Evolutionary conservation across 78 protist species (phyloP), one percentile per base, ranked within the genome.

Genomic region (Planoprotostelium fungivorum): DNA sequence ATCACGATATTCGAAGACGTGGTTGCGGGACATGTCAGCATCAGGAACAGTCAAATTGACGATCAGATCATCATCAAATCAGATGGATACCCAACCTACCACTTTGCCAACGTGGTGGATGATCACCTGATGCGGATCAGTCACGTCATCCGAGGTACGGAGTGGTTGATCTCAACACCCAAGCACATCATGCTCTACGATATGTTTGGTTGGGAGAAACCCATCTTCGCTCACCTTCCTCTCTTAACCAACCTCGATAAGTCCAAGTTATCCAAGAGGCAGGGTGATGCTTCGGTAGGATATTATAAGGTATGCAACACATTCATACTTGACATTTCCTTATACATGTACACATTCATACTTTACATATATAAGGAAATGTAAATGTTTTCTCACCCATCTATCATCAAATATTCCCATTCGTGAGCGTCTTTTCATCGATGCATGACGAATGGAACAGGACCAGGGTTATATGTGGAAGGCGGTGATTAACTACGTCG

Each of bases 21-120:
- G 1, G 95, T 91, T 0, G 89, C 88, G 31, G 96, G 97, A 10
- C 34, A n/a, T 0, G 92, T 96, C 35, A n/a, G 39, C 83, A 86
- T 92, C 39, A 34, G 29, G 29, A 90, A 94, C 87, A 87, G 83
- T 35, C 37, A 29, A 9, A 63, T 95, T 1, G 98, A 95, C 84
- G 98, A 96, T 84, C 95, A 94, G 86, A 86, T 96, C 10, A 89
- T 96, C 29, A 31, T 96, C 88, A 95, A 96, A 84, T 86, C 93
- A 0, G 98, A 97, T 85, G 97, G 96, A 1, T 91, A 73, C 87
- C 98, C 98, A 87, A 97, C 98, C 28, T 97, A 97, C 51, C 98
- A 97, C 88, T 91, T 97, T 39, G 98, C 98, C 83, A 92, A 92
- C 31, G 98, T 97, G 0, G 96, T 97, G 1, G 98, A 97, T 84